Percentiles rank a stretch among this genome's conserved stretches.
These are phyloP conservation scores for Vitis rupestris DNA, from an alignment of 164 flowering plant genomes.

Conservation along the genomic window DNA sequence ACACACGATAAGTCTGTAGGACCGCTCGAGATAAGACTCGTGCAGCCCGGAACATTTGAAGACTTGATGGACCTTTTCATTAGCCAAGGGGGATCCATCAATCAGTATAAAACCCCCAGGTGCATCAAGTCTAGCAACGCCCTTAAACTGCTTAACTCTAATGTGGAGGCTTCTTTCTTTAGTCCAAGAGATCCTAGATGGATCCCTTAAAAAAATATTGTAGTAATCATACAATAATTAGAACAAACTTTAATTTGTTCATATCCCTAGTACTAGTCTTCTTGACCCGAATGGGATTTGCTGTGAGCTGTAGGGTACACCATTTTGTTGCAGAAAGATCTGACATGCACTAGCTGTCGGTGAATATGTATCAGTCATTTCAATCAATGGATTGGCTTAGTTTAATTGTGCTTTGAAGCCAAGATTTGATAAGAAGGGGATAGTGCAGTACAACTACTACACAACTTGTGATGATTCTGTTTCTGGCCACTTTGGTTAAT, in stretches of 20 bases:
- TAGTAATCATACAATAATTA: too few relatives aligned
- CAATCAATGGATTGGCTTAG: too few relatives aligned
- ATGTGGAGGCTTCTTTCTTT: conserved; percentile 47
- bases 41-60: conserved; percentile 66
- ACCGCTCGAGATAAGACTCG: conserved; percentile 79
- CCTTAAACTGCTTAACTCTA: conserved; percentile 56
- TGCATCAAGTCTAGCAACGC: conserved; percentile 56
- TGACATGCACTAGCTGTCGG: neutral
- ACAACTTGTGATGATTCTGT: too few relatives aligned
- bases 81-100: conserved; percentile 70
- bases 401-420: too few relatives aligned
- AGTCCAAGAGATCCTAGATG: conserved; percentile 76
- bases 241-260: too few relatives aligned
- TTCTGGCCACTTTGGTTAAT: too few relatives aligned
- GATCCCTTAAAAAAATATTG: conserved; percentile 33
- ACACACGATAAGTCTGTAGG: conserved; percentile 63
- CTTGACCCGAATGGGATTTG: neutral
- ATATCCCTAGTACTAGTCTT: neutral
- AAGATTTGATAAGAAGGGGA: too few relatives aligned
- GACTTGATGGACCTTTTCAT: conserved; percentile 69
- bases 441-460: too few relatives aligned
- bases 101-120: conserved; percentile 88
- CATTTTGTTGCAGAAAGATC: neutral
- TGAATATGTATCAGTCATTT: neutral
- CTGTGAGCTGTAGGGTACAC: neutral